Evolutionary conservation across 441 rosid species (phyloP), one percentile per base, ranked within the genome.

Genomic region (Bruguiera hainesii): DNA sequence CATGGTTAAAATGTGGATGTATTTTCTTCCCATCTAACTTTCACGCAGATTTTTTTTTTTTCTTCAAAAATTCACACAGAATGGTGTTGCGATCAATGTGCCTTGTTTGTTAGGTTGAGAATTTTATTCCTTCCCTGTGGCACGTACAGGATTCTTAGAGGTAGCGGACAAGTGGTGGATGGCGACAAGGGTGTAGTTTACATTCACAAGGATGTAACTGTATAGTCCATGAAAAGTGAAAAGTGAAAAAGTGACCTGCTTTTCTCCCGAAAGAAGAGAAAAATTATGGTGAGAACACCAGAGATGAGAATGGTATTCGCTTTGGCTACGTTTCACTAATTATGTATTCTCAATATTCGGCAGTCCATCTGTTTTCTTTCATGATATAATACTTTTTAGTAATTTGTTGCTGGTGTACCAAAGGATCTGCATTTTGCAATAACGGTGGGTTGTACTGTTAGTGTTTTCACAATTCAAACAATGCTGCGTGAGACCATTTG

Each of bases 121-220:
- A 31, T 35, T 3, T 35, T 15, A 57, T 48, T 19, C 29, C 1
- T 60, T 39, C 16, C 49, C 10, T 50, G 19, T 19, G 51, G 19
- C 25, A 0, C 46, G n/a, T 81, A 77, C 89, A 92, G 98, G 98
- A 80, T 89, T 68, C 83, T 92, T 57, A 85, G 81, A 80, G 98
- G 98, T 42, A 76, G 76, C 26, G 98, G 98, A 51, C 98, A 92
- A 77, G 86, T 92, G 60, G 98, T 92, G 55, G 87, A 87, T 81
- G 95, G 90, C 58, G 96, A 92, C 78, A 88, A 83, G 62, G 95
- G 89, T 51, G 77, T 92, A 3, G 65, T 50, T 55, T 92, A 89
- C 77, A 82, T 75, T 73, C 98, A 92, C 65, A 86, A 87, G 70
- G 88, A 84, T 61, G 68, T 87, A 23, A 57, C 87, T 28, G 50